Evolutionary conservation across 2,329 filamentous ascomycete genomes (phyloP).

Genomic region (Penicillium sp.): DNA sequence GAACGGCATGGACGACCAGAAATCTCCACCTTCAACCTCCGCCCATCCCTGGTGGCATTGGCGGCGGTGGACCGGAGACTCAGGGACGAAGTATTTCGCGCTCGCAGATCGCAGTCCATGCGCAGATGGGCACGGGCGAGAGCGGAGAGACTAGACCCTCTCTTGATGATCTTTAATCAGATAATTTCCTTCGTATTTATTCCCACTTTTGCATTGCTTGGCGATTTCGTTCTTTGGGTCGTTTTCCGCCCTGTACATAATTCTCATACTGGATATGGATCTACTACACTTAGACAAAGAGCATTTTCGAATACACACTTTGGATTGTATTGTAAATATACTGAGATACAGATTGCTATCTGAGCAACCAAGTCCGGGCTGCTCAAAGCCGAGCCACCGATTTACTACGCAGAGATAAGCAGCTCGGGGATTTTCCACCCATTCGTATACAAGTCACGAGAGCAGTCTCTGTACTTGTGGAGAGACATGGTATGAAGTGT

Average conservation of each 20-base stretch:
- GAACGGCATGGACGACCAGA: constrained; percentile 17
- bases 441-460: neutral
- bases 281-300: too few species aligned
- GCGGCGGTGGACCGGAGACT: constrained; percentile 23
- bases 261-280: neutral
- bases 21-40: constrained; percentile 6
- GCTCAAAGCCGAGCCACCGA: constrained; percentile 11
- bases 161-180: constrained; percentile 1
- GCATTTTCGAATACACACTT: too few species aligned
- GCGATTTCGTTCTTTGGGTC: neutral
- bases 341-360: constrained; percentile 10
- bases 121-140: neutral
- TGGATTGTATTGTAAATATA: constrained; percentile 1
- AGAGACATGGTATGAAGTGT: too few species aligned
- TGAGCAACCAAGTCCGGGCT: constrained; percentile 1
- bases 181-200: neutral
- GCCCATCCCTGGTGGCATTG: constrained; percentile 31
- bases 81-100: constrained; percentile 24
- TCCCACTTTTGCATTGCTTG: constrained; percentile 4
- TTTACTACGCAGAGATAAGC: neutral
- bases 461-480: too few species aligned
- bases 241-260: neutral
- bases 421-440: neutral
- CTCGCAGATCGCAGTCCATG: constrained; percentile 21
- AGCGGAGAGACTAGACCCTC: constrained; percentile 12